Percentiles rank a stretch among this genome's conserved stretches.
Evolutionary conservation across 257 asterid species (phyloP).

Genomic region (Solanum corneliomulleri): DNA sequence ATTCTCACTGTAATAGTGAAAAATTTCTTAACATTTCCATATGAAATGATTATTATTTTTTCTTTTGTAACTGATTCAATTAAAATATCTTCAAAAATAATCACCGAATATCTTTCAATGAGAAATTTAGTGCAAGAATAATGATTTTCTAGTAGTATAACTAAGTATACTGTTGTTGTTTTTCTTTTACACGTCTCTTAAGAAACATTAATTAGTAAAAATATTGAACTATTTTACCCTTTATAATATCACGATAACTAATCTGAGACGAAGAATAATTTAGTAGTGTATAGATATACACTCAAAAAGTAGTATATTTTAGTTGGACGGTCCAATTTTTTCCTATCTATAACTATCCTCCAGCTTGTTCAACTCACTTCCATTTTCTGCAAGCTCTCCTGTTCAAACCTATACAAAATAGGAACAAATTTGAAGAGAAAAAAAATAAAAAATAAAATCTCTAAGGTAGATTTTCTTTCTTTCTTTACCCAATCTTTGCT

Average conservation of each 20-base stretch:
- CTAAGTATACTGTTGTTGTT: neutral
- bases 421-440: neutral
- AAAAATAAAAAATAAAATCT: neutral
- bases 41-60: neutral
- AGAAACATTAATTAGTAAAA: neutral
- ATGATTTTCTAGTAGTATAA: neutral
- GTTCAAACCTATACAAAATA: slow-evolving; percentile 19
- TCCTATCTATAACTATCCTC: slow-evolving; percentile 33
- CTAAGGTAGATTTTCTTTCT: slow-evolving; percentile 7
- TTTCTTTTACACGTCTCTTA: neutral
- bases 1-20: neutral
- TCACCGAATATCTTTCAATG: neutral
- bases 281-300: neutral
- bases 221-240: neutral
- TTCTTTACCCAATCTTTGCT: slow-evolving; percentile 5
- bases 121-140: neutral
- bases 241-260: neutral
- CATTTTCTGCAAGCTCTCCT: slow-evolving; percentile 58
- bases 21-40: too few relatives aligned
- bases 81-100: neutral
- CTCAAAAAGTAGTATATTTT: slow-evolving; percentile 4
- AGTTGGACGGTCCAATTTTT: slow-evolving; percentile 33
- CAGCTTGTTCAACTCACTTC: slow-evolving; percentile 33
- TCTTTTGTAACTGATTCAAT: too few relatives aligned
- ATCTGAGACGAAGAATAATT: neutral